Evolutionary conservation across 2,329 filamentous ascomycete species (phyloP).

Genomic region (Cucurbitaria berberidis): DNA sequence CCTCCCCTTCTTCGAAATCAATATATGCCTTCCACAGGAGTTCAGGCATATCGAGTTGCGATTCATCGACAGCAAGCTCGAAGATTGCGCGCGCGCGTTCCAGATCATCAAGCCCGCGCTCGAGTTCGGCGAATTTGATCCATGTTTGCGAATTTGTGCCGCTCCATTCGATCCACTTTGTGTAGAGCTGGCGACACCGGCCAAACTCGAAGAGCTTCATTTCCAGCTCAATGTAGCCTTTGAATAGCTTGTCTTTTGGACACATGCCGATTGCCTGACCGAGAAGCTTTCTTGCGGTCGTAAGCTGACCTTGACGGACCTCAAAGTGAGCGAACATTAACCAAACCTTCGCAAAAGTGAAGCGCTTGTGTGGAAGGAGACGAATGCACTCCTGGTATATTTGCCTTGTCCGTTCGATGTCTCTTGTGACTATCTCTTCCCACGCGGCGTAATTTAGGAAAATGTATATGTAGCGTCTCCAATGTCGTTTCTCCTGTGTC

Average conservation of each 20-base stretch:
- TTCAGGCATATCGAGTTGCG: slow-evolving; percentile 93
- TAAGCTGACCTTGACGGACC: slow-evolving; percentile 81
- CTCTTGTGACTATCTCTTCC: slow-evolving; percentile 86
- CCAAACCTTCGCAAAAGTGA: slow-evolving; percentile 98
- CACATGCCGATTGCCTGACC: slow-evolving; percentile 92
- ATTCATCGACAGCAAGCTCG: slow-evolving; percentile 84
- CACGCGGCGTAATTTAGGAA: slow-evolving; percentile 98
- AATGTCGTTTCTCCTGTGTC: slow-evolving; percentile 94
- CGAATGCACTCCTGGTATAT: slow-evolving; percentile 90
- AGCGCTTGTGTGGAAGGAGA: slow-evolving; percentile 92
- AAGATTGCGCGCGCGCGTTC: slow-evolving; percentile 90
- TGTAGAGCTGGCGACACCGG: slow-evolving; percentile 87
- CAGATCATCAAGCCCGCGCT: slow-evolving; percentile 87
- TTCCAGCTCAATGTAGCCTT: slow-evolving; percentile 91
- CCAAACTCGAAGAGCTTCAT: slow-evolving; percentile 93
- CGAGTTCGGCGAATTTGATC: slow-evolving; percentile 95
- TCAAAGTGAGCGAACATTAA: slow-evolving; percentile 92
- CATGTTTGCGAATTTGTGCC: slow-evolving; percentile 88
- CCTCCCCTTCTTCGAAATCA: slow-evolving; percentile 96
- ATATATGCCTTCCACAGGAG: slow-evolving; percentile 98
- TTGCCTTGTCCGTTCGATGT: slow-evolving; percentile 78
- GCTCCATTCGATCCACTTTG: slow-evolving; percentile 94
- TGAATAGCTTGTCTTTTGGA: slow-evolving; percentile 94
- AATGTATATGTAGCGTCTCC: slow-evolving; percentile 95
- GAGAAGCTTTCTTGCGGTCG: slow-evolving; percentile 82